Conservation (phyloP, 306 rosid genomes). For the Gastrolobium villosum region DNA sequence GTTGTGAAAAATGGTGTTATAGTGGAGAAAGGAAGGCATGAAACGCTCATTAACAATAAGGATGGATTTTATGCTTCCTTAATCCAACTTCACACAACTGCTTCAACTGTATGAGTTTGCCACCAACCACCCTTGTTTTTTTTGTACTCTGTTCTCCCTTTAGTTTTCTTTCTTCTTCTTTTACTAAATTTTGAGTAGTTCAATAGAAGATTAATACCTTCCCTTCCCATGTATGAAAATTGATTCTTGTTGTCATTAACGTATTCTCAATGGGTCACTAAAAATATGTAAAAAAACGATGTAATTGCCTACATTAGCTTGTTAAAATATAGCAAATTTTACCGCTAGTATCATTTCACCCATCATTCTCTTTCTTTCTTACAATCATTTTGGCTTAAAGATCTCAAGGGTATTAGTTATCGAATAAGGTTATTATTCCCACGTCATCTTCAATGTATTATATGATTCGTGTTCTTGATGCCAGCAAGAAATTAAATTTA, state of each 20-base stretch:
- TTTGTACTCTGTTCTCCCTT: background rate
- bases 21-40: constrained; percentile 80
- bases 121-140: too few species aligned
- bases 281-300: background rate
- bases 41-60: constrained; percentile 54
- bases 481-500: too few species aligned
- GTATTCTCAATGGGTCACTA: background rate
- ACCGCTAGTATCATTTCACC: background rate
- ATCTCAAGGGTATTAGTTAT: background rate
- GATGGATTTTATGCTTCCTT: constrained; percentile 78
- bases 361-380: background rate
- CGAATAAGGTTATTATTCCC: too few species aligned
- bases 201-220: background rate
- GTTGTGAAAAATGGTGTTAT: constrained; percentile 76
- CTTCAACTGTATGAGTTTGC: constrained; percentile 47
- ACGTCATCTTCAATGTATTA: too few species aligned
- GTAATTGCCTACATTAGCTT: background rate
- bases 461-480: too few species aligned
- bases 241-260: background rate
- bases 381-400: background rate
- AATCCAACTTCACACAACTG: constrained; percentile 61
- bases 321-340: background rate
- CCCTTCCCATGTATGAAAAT: constrained; percentile 5
- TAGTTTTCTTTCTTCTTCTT: background rate
- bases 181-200: background rate